phyloP scores from a whole-genome alignment of 2,329 filamentous ascomycete genomes.

The Epichloe gansuensis region DNA sequence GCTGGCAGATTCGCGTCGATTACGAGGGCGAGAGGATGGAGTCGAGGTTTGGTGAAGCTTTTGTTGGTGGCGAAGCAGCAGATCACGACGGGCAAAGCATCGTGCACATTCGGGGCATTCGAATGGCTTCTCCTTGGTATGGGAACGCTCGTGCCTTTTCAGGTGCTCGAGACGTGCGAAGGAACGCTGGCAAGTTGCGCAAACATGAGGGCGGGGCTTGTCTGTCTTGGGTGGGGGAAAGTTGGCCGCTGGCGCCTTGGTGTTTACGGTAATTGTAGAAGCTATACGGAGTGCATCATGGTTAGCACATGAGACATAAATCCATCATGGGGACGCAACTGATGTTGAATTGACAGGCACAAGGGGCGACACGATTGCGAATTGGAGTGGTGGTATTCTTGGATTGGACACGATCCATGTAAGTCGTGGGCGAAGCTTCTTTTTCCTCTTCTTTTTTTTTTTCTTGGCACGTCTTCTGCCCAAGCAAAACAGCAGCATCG shows the following conservation, averaged over 20 bases:
- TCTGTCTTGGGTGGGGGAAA: constrained; percentile 92
- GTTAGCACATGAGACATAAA: constrained; percentile 16
- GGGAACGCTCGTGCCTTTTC: constrained; percentile 94
- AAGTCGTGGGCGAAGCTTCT: not conserved
- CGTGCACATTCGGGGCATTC: constrained; percentile 89
- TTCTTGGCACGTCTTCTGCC: not conserved
- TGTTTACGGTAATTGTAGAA: constrained; percentile 40
- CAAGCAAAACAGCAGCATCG: constrained; percentile 6
- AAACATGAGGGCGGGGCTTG: constrained; percentile 91
- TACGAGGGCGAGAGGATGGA: constrained; percentile 73
- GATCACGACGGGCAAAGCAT: constrained; percentile 87
- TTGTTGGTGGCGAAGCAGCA: constrained; percentile 90
- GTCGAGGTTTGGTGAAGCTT: constrained; percentile 92
- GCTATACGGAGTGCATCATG: constrained; percentile 17
- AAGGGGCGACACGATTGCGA: not conserved
- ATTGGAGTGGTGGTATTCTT: not conserved
- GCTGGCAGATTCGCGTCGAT: constrained; percentile 79
- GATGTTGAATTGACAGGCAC: not conserved
- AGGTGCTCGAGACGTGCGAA: constrained; percentile 93
- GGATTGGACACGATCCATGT: not conserved
- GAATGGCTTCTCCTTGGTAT: constrained; percentile 98
- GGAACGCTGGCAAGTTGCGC: constrained; percentile 77
- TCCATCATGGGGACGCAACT: not conserved
- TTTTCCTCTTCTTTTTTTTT: not conserved
- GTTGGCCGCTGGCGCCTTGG: constrained; percentile 25